Evolutionary conservation across 495 filamentous ascomycete genomes (phyloP), one percentile per base, ranked within the genome.

Genomic region (Cryomyces minteri): DNA sequence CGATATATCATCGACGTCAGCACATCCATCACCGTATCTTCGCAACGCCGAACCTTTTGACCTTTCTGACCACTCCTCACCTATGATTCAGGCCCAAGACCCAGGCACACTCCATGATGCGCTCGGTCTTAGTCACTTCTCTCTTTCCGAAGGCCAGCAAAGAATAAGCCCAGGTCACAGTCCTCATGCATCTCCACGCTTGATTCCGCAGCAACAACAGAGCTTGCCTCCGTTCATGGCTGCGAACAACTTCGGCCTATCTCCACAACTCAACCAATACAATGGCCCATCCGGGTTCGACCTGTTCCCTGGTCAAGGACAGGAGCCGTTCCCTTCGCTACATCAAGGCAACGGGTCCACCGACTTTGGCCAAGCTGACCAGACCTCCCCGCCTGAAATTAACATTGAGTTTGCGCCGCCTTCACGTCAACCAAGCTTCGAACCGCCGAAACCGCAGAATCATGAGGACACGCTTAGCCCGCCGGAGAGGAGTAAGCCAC

Each of bases 341-440:
- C 62, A 63, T 41, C 68, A 71, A 43, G 61, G 62, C 18, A 58
- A 47, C 34, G 51, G 52, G 25, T 66, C 62, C 43, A 64, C 63
- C 38, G 79, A 81, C 40, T 73, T 81, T 52, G 74, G 74, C n/a
- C 73, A 77, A 49, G 73, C 75, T 7, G 77, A 79, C 33, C 76
- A 82, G 50, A 83, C 87, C 67, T 77, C 78, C 5, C 82, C 86
- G 32, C 85, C 85, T 0, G 82, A 86, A 38, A 95, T 98, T 58
- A 90, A 87, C 54, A 85, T 98, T 51, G 80, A 93, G 57, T 85
- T 85, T 59, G 90, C 88, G 5, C 88, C 88, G 25, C 54, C 59
- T 12, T 73, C 84, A 8, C 67, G 72, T 41, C 79, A 74, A 53
- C 72, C 67, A 25, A 78, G 71, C 43, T 85, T 92, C 52, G 81